Percentiles rank a stretch among this genome's conserved stretches.
Conservation (phyloP, 2,329 filamentous ascomycete genomes). For the Pezicula carpinea region DNA sequence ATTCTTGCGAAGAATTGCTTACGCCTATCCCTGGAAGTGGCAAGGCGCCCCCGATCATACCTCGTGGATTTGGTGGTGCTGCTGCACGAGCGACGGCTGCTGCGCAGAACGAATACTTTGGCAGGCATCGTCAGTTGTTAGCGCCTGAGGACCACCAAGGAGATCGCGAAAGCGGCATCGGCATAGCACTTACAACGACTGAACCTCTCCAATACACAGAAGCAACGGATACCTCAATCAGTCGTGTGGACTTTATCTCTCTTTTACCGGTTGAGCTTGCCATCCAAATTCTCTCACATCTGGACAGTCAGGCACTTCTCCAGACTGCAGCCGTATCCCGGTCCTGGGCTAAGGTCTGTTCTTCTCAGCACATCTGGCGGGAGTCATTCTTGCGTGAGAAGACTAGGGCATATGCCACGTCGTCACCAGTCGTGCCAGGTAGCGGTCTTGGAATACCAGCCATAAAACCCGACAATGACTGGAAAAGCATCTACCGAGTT, state of each 20-base stretch:
- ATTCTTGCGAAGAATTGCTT: constrained; percentile 16
- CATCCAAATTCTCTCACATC: constrained; percentile 51
- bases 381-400: constrained; percentile 60
- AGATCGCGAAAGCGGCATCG: constrained; percentile 61
- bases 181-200: constrained; percentile 44
- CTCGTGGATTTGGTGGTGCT: constrained; percentile 53
- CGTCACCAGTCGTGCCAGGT: constrained; percentile 46
- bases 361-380: constrained; percentile 58
- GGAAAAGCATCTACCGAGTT: constrained; percentile 79
- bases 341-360: constrained; percentile 42
- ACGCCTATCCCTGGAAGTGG: constrained; percentile 31
- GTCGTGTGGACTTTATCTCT: constrained; percentile 53
- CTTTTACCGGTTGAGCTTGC: constrained; percentile 53
- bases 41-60: constrained; percentile 55
- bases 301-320: constrained; percentile 49
- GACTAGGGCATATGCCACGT: constrained; percentile 55
- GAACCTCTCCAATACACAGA: constrained; percentile 27
- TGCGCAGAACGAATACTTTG: constrained; percentile 49
- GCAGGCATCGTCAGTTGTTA: constrained; percentile 37
- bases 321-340: constrained; percentile 46
- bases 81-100: constrained; percentile 56
- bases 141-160: constrained; percentile 32
- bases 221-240: constrained; percentile 38
- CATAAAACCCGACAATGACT: constrained; percentile 62
- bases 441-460: constrained; percentile 52